Conservation (phyloP, 1,284 basidiomycete genomes). For the Ceratobasidium sp. region DNA sequence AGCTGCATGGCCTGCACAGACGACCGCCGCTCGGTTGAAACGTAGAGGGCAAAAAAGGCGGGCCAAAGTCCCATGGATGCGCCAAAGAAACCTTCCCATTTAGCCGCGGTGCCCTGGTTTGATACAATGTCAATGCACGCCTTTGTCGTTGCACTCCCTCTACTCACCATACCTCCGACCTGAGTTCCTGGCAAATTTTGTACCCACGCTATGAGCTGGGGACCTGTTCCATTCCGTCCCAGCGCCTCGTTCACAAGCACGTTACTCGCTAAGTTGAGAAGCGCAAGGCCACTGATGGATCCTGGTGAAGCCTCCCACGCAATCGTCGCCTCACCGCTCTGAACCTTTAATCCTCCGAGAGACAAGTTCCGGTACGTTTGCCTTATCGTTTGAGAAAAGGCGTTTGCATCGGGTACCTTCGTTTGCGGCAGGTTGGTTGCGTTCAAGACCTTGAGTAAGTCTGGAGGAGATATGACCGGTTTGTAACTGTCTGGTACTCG, state of each 20-base stretch:
- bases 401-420: conserved; percentile 57
- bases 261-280: conserved; percentile 76
- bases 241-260: conserved; percentile 69
- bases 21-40: conserved; percentile 71
- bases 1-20: conserved; percentile 81
- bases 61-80: conserved; percentile 79
- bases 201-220: conserved; percentile 38
- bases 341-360: conserved; percentile 70
- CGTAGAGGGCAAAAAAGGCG: conserved; percentile 82
- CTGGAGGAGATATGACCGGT: conserved; percentile 61
- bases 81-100: conserved; percentile 66
- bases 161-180: conserved; percentile 37
- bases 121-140: neutral
- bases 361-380: conserved; percentile 63
- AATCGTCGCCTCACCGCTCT: conserved; percentile 62
- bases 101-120: conserved; percentile 39
- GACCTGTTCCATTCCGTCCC: conserved; percentile 30
- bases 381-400: conserved; percentile 65
- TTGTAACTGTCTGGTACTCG: conserved; percentile 1
- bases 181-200: conserved; percentile 42
- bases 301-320: conserved; percentile 72
- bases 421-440: conserved; percentile 28
- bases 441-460: conserved; percentile 60
- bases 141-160: neutral
- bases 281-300: conserved; percentile 61